Conservation (phyloP, 2,329 filamentous ascomycete genomes). For the Keithomyces neogunnii region DNA sequence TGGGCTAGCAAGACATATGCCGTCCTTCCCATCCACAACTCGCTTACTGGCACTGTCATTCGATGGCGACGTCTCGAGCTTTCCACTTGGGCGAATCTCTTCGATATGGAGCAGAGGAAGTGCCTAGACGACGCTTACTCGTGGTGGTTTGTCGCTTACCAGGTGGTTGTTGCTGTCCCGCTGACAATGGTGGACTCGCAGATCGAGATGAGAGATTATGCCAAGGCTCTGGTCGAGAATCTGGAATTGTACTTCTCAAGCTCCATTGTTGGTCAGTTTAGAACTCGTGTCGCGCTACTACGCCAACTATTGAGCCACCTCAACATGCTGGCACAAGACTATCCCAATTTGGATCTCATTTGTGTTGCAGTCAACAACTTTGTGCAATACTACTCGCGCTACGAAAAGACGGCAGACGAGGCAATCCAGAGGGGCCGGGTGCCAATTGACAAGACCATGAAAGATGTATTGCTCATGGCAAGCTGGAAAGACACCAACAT, state of each 20-base stretch:
- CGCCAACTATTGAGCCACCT: conserved; percentile 58
- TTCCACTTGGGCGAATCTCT: conserved; percentile 81
- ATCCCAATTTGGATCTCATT: conserved; percentile 49
- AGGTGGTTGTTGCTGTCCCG: conserved; percentile 73
- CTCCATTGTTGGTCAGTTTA: conserved; percentile 75
- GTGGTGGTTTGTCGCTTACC: conserved; percentile 97
- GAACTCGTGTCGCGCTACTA: conserved; percentile 63
- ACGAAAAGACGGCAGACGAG: conserved; percentile 56
- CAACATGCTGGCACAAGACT: conserved; percentile 48
- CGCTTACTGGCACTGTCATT: conserved; percentile 72
- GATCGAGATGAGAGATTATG: conserved; percentile 53
- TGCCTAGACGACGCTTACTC: conserved; percentile 70
- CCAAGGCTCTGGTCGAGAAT: conserved; percentile 61
- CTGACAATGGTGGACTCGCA: conserved; percentile 53
- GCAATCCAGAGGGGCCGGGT: conserved; percentile 58
- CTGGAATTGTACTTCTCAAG: conserved; percentile 71
- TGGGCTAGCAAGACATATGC: conserved; percentile 78
- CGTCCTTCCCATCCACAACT: conserved; percentile 62
- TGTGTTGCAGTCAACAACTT: conserved; percentile 65
- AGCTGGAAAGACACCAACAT: conserved; percentile 99
- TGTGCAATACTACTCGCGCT: conserved; percentile 65
- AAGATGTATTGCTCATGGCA: conserved; percentile 82
- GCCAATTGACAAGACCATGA: conserved; percentile 83
- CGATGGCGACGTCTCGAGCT: conserved; percentile 87
- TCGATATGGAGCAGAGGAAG: conserved; percentile 74